Conservation (phyloP, 2,329 filamentous ascomycete species). For the Ilyonectria sp. region DNA sequence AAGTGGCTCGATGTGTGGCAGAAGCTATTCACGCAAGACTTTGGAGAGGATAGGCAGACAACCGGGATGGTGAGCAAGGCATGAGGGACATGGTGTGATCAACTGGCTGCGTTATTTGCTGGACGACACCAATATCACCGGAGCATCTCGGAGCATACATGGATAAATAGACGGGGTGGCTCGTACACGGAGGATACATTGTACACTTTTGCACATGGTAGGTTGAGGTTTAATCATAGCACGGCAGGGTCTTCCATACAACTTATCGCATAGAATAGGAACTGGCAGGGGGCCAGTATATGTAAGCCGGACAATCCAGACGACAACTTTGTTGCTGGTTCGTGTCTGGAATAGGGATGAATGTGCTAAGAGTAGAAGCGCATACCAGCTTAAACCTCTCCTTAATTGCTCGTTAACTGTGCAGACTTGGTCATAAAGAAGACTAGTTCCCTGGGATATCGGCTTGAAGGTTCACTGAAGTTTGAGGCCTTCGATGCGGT, state of each 20-base stretch:
- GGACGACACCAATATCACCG: background rate
- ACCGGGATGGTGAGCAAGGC: slow-evolving; percentile 48
- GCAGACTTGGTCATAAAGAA: no score
- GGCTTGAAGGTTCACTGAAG: no score
- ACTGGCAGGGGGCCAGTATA: background rate
- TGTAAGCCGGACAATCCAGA: background rate
- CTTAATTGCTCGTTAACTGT: background rate
- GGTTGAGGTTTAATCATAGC: background rate
- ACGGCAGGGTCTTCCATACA: background rate
- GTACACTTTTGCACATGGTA: slow-evolving; percentile 1
- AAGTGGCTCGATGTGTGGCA: slow-evolving; percentile 84
- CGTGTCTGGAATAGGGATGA: background rate
- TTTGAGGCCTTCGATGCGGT: no score
- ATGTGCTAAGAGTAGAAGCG: background rate
- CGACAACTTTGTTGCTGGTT: background rate
- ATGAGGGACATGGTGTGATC: slow-evolving; percentile 33
- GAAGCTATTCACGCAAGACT: slow-evolving; percentile 74
- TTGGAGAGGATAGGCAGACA: slow-evolving; percentile 52
- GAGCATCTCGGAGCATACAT: slow-evolving; percentile 5
- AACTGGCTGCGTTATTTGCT: background rate
- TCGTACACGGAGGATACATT: no score
- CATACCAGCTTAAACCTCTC: background rate
- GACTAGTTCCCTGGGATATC: no score
- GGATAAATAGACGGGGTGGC: slow-evolving; percentile 5
- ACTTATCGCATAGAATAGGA: background rate